Percentiles rank a stretch among this genome's conserved stretches.
These are phyloP conservation scores for Phylloporus sp. DNA, from an alignment of 768 basidiomycete genomes.

Conservation along the genomic window DNA sequence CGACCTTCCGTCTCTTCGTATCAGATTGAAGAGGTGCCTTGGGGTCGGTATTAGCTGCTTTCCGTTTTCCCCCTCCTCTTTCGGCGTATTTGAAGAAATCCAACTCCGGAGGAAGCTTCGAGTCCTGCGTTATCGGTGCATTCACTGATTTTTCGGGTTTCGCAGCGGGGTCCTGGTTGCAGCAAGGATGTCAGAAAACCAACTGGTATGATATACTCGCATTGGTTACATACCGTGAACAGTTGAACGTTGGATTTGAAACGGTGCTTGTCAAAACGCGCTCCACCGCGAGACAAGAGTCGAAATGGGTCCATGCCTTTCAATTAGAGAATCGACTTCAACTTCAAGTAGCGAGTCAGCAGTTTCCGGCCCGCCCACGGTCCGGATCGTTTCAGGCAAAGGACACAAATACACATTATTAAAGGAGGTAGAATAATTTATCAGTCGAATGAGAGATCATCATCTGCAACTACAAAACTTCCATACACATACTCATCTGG, in stretches of 20 bases:
- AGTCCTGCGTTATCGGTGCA: slow-evolving; percentile 27
- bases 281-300: slow-evolving; percentile 82
- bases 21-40: slow-evolving; percentile 7
- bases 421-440: slow-evolving; percentile 3
- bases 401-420: slow-evolving; percentile 1
- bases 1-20: slow-evolving; percentile 29
- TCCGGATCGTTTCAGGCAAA: background rate
- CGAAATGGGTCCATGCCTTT: slow-evolving; percentile 80
- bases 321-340: background rate
- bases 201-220: background rate
- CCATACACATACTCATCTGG: slow-evolving; percentile 67
- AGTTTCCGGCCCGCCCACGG: slow-evolving; percentile 8
- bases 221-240: slow-evolving; percentile 53
- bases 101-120: slow-evolving; percentile 67
- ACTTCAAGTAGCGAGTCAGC: slow-evolving; percentile 4
- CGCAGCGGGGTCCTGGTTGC: slow-evolving; percentile 22
- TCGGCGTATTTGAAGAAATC: slow-evolving; percentile 92
- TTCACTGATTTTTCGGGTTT: slow-evolving; percentile 23
- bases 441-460: slow-evolving; percentile 53
- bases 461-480: slow-evolving; percentile 80
- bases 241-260: slow-evolving; percentile 68
- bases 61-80: slow-evolving; percentile 51
- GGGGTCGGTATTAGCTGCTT: slow-evolving; percentile 26
- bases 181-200: slow-evolving; percentile 2
- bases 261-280: slow-evolving; percentile 70